These are phyloP conservation scores for Naumovozyma dairenensis DNA, from an alignment of 805 yeast genomes.

Conservation along the genomic window DNA sequence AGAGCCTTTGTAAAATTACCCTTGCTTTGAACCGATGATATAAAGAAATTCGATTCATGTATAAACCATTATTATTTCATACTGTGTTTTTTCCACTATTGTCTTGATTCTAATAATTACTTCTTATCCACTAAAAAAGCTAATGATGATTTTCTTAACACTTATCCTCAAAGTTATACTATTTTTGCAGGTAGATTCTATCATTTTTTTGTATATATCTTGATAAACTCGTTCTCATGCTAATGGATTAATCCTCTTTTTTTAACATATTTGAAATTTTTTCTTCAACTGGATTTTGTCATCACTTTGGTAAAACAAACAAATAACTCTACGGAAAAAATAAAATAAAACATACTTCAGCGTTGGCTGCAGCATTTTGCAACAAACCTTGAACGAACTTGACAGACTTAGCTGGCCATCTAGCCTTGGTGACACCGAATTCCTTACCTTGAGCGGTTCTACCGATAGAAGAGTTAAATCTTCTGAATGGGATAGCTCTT, in stretches of 20 bases:
- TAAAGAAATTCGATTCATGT: too few relatives aligned
- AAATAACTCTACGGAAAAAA: background rate
- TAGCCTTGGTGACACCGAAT: slow-evolving; percentile 98
- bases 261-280: background rate
- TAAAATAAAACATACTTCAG: slow-evolving; percentile 49
- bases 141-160: background rate
- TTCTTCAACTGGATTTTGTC: background rate
- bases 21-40: too few relatives aligned
- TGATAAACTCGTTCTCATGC: background rate
- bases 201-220: background rate
- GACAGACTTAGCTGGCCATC: slow-evolving; percentile 99
- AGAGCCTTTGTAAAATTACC: too few relatives aligned
- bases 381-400: slow-evolving; percentile 89
- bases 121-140: too few relatives aligned
- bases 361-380: slow-evolving; percentile 97
- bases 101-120: too few relatives aligned
- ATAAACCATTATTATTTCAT: too few relatives aligned
- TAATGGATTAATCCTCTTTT: background rate
- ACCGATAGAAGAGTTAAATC: slow-evolving; percentile 93
- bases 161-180: background rate
- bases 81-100: too few relatives aligned
- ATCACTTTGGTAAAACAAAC: too few relatives aligned
- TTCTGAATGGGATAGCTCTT: slow-evolving; percentile 99
- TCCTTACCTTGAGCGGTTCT: slow-evolving; percentile 99
- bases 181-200: too few relatives aligned